phyloP scores from a whole-genome alignment of 108 stramenopile genomes.

The Asterionellopsis glacialis region DNA sequence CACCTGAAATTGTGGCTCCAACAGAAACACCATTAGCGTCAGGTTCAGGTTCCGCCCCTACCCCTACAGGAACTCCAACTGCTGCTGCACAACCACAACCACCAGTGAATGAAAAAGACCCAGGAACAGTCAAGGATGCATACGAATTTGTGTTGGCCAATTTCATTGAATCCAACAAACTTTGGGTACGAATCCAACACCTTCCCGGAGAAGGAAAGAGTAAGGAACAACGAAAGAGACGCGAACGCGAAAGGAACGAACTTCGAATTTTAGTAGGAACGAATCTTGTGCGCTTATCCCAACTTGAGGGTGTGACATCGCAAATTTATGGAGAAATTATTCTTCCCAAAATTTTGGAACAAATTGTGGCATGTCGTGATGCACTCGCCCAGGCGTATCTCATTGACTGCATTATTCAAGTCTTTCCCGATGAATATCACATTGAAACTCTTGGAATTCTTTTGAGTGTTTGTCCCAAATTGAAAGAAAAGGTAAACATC shows the following conservation, averaged over 20 bases:
- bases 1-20: neutral
- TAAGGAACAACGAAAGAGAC: conserved; percentile 81
- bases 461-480: conserved; percentile 76
- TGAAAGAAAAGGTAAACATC: conserved; percentile 96
- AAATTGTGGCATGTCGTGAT: conserved; percentile 91
- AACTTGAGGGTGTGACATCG: conserved; percentile 90
- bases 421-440: conserved; percentile 97
- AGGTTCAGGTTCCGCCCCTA: conserved; percentile 8
- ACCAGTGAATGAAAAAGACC: conserved; percentile 1
- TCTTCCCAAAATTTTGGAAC: conserved; percentile 81
- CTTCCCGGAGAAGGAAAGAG: conserved; percentile 69
- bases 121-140: conserved; percentile 87
- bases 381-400: conserved; percentile 96
- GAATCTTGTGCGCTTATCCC: conserved; percentile 91
- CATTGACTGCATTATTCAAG: conserved; percentile 97
- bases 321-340: conserved; percentile 77
- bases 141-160: conserved; percentile 92
- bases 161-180: conserved; percentile 95
- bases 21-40: neutral
- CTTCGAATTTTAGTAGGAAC: conserved; percentile 95
- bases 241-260: conserved; percentile 96
- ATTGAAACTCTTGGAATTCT: conserved; percentile 91
- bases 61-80: conserved; percentile 6
- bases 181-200: conserved; percentile 99
- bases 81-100: conserved; percentile 5